A percentile compares a stretch with the other conserved stretches of the same genome.
Evolutionary conservation across 2,329 filamentous ascomycete species (phyloP).

Genomic region (Colletotrichum sublineola): DNA sequence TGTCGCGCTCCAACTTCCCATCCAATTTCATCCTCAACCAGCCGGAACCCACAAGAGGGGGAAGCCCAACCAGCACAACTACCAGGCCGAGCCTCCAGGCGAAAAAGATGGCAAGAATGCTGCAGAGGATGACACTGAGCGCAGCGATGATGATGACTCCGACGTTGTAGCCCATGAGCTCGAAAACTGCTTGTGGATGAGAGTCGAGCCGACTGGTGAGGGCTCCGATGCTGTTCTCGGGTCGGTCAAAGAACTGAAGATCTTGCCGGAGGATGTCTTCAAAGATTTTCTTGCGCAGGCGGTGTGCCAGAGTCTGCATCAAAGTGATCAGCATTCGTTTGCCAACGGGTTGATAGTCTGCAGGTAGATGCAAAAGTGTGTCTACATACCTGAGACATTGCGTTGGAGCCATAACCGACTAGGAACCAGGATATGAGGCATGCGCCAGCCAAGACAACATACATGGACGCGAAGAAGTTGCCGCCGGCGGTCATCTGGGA

Average conservation of each 20-base stretch:
- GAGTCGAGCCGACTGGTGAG: constrained; percentile 50
- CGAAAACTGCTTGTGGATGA: constrained; percentile 50
- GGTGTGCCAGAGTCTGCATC: constrained; percentile 37
- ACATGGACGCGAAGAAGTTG: neutral
- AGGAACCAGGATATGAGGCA: constrained; percentile 1
- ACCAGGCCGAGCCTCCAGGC: constrained; percentile 62
- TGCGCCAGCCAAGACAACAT: neutral
- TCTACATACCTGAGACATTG: neutral
- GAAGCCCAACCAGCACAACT: constrained; percentile 56
- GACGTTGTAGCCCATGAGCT: constrained; percentile 60
- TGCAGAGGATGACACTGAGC: constrained; percentile 55
- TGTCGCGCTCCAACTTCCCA: constrained; percentile 53
- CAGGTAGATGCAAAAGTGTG: neutral
- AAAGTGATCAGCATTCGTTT: neutral
- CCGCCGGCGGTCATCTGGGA: neutral
- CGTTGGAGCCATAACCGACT: neutral
- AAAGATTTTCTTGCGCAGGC: constrained; percentile 48
- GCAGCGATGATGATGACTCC: constrained; percentile 57
- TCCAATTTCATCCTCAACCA: constrained; percentile 61
- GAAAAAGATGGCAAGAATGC: constrained; percentile 55
- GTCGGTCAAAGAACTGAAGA: constrained; percentile 55
- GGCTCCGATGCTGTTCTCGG: constrained; percentile 51
- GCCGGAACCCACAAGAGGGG: constrained; percentile 56
- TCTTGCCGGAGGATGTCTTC: constrained; percentile 53
- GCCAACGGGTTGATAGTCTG: constrained; percentile 42